Percentiles rank a stretch among this genome's conserved stretches.
Evolutionary conservation across 805 yeast genomes (phyloP).

Genomic region (Diddensiella caesifluorescens): DNA sequence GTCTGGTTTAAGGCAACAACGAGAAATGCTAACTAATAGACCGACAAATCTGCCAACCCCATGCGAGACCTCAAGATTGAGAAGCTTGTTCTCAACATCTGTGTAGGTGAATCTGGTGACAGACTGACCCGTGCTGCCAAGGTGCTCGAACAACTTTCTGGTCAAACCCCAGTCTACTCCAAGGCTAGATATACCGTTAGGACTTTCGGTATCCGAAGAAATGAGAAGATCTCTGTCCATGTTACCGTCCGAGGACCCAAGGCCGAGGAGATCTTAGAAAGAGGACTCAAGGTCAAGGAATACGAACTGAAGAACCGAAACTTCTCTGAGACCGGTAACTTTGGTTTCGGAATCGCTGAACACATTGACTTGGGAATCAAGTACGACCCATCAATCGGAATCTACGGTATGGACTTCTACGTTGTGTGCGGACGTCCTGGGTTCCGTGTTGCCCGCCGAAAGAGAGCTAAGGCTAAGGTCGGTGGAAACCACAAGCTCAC

Average conservation of each 20-base stretch:
- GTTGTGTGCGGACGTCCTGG: constrained; percentile 99
- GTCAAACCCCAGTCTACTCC: constrained; percentile 99
- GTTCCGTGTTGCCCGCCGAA: constrained; percentile 90
- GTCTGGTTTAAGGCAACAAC: not conserved
- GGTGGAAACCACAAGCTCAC: constrained; percentile 91
- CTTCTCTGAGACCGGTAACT: constrained; percentile 99
- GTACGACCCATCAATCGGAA: constrained; percentile 99
- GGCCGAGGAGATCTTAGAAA: constrained; percentile 98
- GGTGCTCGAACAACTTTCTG: constrained; percentile 99
- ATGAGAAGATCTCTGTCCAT: constrained; percentile 99
- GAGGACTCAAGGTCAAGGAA: constrained; percentile 99
- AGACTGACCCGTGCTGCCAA: constrained; percentile 99
- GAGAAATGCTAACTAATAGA: constrained; percentile 14
- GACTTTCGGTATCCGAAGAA: constrained; percentile 99
- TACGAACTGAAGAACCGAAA: constrained; percentile 90
- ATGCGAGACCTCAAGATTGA: constrained; percentile 99
- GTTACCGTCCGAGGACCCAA: constrained; percentile 99
- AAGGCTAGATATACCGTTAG: constrained; percentile 99
- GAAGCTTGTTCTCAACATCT: constrained; percentile 98
- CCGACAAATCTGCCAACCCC: constrained; percentile 54
- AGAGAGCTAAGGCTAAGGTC: constrained; percentile 82
- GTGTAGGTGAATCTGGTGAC: constrained; percentile 99
- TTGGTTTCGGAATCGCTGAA: constrained; percentile 99
- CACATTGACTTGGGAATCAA: constrained; percentile 99
- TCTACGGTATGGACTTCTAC: constrained; percentile 99